Percentiles rank a stretch among this genome's conserved stretches.
These are phyloP conservation scores for Kuraishia ogatae DNA, from an alignment of 805 yeast species.

Conservation along the genomic window DNA sequence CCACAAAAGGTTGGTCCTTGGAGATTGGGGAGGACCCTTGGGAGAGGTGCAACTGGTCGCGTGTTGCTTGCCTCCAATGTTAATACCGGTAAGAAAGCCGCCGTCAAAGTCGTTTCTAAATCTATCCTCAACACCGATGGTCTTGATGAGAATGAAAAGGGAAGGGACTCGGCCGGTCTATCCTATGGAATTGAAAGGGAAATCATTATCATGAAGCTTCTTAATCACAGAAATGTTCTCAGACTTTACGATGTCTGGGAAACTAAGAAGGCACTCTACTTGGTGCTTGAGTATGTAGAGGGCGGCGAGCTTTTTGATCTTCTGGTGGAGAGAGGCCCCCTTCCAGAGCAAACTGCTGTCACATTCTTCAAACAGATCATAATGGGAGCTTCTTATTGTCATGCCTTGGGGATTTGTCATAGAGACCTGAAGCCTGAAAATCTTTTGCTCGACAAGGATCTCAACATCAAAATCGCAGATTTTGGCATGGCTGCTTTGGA, in stretches of 20 bases:
- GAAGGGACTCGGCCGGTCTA: constrained; percentile 49
- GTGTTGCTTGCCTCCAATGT: constrained; percentile 87
- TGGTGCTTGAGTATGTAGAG: constrained; percentile 76
- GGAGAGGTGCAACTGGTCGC: constrained; percentile 95
- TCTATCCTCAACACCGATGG: constrained; percentile 44
- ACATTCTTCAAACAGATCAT: constrained; percentile 71
- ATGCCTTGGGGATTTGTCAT: constrained; percentile 72
- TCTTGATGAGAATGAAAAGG: constrained; percentile 16
- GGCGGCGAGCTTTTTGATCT: constrained; percentile 83
- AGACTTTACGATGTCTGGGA: constrained; percentile 97
- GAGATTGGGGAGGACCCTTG: constrained; percentile 91
- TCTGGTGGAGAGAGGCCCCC: constrained; percentile 60
- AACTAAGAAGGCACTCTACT: constrained; percentile 77
- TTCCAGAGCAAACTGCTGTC: constrained; percentile 67
- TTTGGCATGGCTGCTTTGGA: constrained; percentile 89
- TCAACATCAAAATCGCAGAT: constrained; percentile 73
- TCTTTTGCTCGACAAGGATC: constrained; percentile 52
- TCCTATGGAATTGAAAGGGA: constrained; percentile 97
- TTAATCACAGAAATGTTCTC: constrained; percentile 90
- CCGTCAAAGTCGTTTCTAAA: constrained; percentile 93
- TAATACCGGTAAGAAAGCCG: constrained; percentile 82
- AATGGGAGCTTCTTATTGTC: constrained; percentile 74
- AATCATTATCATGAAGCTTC: constrained; percentile 91
- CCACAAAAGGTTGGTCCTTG: constrained; percentile 78
- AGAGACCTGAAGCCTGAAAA: constrained; percentile 82